Evolutionary conservation across 495 filamentous ascomycete genomes (phyloP).

Genomic region (Aspergillus mulundensis): DNA sequence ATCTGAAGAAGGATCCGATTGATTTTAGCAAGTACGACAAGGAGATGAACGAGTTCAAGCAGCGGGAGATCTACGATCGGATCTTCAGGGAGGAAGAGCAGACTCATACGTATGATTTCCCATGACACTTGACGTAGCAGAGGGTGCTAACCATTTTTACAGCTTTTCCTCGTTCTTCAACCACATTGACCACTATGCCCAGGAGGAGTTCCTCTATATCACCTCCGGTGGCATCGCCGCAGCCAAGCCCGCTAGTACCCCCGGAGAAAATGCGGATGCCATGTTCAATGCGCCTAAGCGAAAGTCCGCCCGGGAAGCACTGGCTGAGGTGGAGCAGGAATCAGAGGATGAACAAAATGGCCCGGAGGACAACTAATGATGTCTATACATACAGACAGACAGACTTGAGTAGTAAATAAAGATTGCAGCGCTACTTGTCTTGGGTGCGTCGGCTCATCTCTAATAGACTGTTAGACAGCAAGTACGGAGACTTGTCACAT

Average conservation of each 20-base stretch:
- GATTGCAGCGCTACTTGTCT: no score
- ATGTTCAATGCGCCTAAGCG: slow-evolving; percentile 4
- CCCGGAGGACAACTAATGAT: slow-evolving; percentile 3
- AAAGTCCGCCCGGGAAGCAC: slow-evolving; percentile 26
- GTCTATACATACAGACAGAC: neutral
- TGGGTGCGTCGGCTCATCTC: no score
- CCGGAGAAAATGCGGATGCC: neutral
- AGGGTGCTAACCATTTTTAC: slow-evolving; percentile 5
- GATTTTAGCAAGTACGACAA: slow-evolving; percentile 72
- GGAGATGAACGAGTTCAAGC: slow-evolving; percentile 84
- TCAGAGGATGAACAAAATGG: slow-evolving; percentile 26
- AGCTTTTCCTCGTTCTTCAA: slow-evolving; percentile 81
- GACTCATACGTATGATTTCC: slow-evolving; percentile 59
- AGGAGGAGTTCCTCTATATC: slow-evolving; percentile 71
- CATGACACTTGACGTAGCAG: slow-evolving; percentile 4
- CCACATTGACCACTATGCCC: slow-evolving; percentile 73
- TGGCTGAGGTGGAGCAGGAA: slow-evolving; percentile 32
- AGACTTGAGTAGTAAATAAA: neutral
- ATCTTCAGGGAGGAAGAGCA: slow-evolving; percentile 88
- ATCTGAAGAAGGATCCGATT: slow-evolving; percentile 60
- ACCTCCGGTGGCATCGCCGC: slow-evolving; percentile 60
- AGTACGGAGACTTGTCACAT: no score
- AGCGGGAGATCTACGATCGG: slow-evolving; percentile 83
- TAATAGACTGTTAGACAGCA: no score
- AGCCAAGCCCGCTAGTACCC: slow-evolving; percentile 30